A percentile compares a stretch with the other conserved stretches of the same genome.
phyloP scores from a whole-genome alignment of 2,329 filamentous ascomycete species.

The Venturia pyrina region DNA sequence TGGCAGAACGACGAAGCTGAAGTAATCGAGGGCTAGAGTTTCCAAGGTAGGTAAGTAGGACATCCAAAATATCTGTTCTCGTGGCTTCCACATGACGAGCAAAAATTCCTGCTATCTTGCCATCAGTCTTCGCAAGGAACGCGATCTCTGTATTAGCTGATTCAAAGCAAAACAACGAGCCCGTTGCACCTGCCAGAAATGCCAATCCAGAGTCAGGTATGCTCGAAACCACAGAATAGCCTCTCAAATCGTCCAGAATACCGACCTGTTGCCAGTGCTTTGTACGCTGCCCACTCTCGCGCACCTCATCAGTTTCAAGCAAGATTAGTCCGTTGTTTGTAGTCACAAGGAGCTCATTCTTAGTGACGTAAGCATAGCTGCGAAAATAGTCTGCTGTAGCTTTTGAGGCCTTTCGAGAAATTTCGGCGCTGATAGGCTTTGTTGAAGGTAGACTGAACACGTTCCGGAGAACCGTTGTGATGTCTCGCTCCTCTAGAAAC shows the following conservation, averaged over 20 bases:
- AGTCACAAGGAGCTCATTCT: conserved; percentile 46
- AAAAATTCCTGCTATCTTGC: conserved; percentile 5
- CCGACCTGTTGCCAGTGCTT: neutral
- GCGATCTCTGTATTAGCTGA: neutral
- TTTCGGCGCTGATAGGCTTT: neutral
- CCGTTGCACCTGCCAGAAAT: conserved; percentile 37
- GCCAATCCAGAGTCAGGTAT: conserved; percentile 22
- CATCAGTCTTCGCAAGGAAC: conserved; percentile 3
- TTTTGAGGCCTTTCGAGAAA: neutral
- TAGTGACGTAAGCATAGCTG: conserved; percentile 53
- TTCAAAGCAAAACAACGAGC: conserved; percentile 31
- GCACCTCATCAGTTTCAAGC: conserved; percentile 19
- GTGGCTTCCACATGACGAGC: neutral
- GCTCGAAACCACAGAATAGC: conserved; percentile 36
- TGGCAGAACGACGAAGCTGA: neutral
- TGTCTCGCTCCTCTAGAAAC: neutral
- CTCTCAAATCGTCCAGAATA: conserved; percentile 27
- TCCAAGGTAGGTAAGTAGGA: neutral
- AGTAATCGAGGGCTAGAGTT: neutral
- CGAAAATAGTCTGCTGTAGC: conserved; percentile 36
- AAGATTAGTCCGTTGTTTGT: conserved; percentile 50
- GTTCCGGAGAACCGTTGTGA: neutral
- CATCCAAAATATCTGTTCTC: neutral
- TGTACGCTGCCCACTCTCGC: neutral
- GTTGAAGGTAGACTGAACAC: neutral